Evolutionary conservation across 805 yeast genomes (phyloP), one percentile per base, ranked within the genome.

Genomic region (Starmerella bacillaris): DNA sequence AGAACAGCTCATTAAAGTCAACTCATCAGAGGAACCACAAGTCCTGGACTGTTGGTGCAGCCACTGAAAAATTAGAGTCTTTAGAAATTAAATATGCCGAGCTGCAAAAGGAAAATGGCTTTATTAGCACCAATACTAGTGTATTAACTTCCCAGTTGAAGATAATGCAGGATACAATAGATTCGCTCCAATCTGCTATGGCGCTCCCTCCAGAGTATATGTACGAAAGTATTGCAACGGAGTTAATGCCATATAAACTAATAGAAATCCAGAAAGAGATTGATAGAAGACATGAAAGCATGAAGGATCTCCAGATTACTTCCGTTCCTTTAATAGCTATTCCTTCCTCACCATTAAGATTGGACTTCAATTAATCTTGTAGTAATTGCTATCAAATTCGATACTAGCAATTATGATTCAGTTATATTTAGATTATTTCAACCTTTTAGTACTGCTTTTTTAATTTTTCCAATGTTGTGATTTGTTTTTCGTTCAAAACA

Each of bases 41-140:
- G n/a, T 36, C 40, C 5, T 41, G 44, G 44, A 24, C 33, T 9
- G 19, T 41, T 5, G 18, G 24, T 2, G 14, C 39, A 4, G 39
- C 38, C 2, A 18, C 11, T 5, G 18, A 18, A 9, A 28, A 28
- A n/a, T 26, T 38, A 2, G 33, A 27, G 7, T 27, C 14, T 8
- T 27, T 42, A 14, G 38, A 40, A 17, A n/a, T 24, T 2, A 19
- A 17, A 16, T 29, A 30, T 5, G 20, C 14, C 8, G 34, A 36
- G n/a, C 21, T 38, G 8, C n/a, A 26, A 5, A 14, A 14, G 5
- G 27, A 34, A 18, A 41, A 22, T 34, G 30, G 45, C 7, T 18
- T 33, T 3, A 30, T 38, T 4, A 44, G 40, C 4, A 34, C 32
- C 5, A 35, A 24, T 5, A 35, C 46, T 9, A 35, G 46, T 22